Percentiles rank a stretch among this genome's conserved stretches.
These are phyloP conservation scores for Alternaria incomplexa DNA, from an alignment of 2,329 filamentous ascomycete genomes.

Conservation along the genomic window DNA sequence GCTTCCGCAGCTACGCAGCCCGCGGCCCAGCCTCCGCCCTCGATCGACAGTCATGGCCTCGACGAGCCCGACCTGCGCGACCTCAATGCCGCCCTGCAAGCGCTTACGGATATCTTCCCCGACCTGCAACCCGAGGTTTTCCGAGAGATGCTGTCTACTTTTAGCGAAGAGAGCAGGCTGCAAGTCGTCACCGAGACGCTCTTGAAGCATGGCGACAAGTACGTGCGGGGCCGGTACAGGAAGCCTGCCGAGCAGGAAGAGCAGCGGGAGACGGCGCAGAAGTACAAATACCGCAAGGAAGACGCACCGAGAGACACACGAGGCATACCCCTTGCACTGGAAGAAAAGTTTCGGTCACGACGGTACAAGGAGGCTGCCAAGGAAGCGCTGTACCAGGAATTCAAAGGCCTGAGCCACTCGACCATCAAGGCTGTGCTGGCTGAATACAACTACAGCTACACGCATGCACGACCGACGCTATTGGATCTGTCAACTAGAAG, in stretches of 20 bases:
- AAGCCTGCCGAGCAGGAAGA: slow-evolving; percentile 46
- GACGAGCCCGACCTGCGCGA: slow-evolving; percentile 69
- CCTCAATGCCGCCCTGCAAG: slow-evolving; percentile 72
- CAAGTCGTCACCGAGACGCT: slow-evolving; percentile 79
- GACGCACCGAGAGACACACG: slow-evolving; percentile 40
- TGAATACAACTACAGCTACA: slow-evolving; percentile 81
- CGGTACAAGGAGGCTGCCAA: slow-evolving; percentile 74
- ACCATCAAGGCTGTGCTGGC: slow-evolving; percentile 80
- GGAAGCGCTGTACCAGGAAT: slow-evolving; percentile 73
- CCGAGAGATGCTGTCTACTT: slow-evolving; percentile 76
- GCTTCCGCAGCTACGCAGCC: slow-evolving; percentile 15
- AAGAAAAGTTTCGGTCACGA: slow-evolving; percentile 71
- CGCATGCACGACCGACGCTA: slow-evolving; percentile 72
- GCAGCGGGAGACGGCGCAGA: slow-evolving; percentile 38
- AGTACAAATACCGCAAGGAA: slow-evolving; percentile 43
- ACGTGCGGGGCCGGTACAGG: slow-evolving; percentile 70
- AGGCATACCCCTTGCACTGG: slow-evolving; percentile 56
- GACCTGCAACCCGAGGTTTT: slow-evolving; percentile 84
- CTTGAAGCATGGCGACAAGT: slow-evolving; percentile 72
- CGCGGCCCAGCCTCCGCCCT: slow-evolving; percentile 8
- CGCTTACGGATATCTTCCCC: slow-evolving; percentile 75
- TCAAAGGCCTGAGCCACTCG: slow-evolving; percentile 74
- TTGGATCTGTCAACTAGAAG: slow-evolving; percentile 73
- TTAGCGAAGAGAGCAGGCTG: slow-evolving; percentile 77
- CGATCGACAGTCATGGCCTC: slow-evolving; percentile 16